Evolutionary conservation across 805 yeast species (phyloP), one percentile per base, ranked within the genome.

Genomic region (Blastobotrys peoriensis): DNA sequence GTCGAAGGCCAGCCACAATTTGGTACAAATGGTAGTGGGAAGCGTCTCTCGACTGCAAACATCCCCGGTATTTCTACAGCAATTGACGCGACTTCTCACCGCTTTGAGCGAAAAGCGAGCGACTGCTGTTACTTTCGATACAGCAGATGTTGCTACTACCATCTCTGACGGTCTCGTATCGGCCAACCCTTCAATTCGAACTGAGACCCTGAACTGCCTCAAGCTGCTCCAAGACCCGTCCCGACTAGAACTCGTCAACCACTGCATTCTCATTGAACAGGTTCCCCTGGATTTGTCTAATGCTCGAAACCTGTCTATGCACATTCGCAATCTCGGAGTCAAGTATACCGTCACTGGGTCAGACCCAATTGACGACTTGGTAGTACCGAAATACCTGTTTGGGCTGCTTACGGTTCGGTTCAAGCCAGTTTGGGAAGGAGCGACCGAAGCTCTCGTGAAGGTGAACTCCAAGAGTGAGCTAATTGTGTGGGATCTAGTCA

Each of bases 381-480:
- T 72, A 13, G 69, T 76, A 25, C 67, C 75, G 33, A 70, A 68
- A 18, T 78, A 72, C 54, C 44, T 79, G 33, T 73, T 83, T 52
- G 98, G 98, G 27, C 71, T 84, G 48, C 64, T 89, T 36, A 70
- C 86, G 3, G 79, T 80, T 27, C 75, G 77, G 46, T 87, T 91
- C 54, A 83, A 86, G 45, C 98, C 98, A 0, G 73, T 83, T 10
- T 88, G 96, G 95, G 74, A 76, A 16, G 87, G 83, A 3, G 83
- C 84, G 1, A 65, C 71, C 43, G 91, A 82, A 48, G 72, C 75
- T 3, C 57, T 86, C 3, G 76, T 80, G 1, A 56, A 62, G 3
- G 61, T 82, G 6, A 62, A 69, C 10, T 21, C 33, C 9, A 70
- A 69, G 50, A 59, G 66, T 41, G 68, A 71, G 15, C 63, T 61